phyloP scores from a whole-genome alignment of 768 basidiomycete genomes.

The Mycena floridula region DNA sequence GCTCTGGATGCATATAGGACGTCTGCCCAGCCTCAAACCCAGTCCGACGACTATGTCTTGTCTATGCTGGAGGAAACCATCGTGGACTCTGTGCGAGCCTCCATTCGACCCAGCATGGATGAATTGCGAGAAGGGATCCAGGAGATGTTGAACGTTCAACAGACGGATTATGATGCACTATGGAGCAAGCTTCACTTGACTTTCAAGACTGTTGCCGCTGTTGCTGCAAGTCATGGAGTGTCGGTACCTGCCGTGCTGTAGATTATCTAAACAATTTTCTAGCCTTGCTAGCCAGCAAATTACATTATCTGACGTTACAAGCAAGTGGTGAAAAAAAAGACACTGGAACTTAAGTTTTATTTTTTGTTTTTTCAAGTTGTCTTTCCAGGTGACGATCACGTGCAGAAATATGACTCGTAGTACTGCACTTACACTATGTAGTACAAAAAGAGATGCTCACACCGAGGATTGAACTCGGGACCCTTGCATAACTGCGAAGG shows the following conservation, averaged over 20 bases:
- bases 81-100: slow-evolving; percentile 15
- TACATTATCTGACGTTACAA: too few relatives aligned
- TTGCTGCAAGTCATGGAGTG: too few relatives aligned
- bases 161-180: slow-evolving; percentile 19
- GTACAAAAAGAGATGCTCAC: slow-evolving; percentile 34
- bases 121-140: slow-evolving; percentile 15
- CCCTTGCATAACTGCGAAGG: slow-evolving; percentile 40
- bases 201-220: too few relatives aligned
- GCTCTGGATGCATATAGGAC: slow-evolving; percentile 10
- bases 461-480: slow-evolving; percentile 52
- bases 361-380: background rate
- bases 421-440: slow-evolving; percentile 4
- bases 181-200: too few relatives aligned
- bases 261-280: too few relatives aligned
- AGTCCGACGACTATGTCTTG: slow-evolving; percentile 16
- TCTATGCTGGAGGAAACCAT: slow-evolving; percentile 19
- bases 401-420: background rate
- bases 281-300: too few relatives aligned
- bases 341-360: background rate
- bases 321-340: background rate
- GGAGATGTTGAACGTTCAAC: slow-evolving; percentile 16
- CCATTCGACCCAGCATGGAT: slow-evolving; percentile 18
- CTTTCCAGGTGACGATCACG: background rate
- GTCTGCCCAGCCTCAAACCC: slow-evolving; percentile 10
- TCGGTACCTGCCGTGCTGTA: too few relatives aligned